Evolutionary conservation across 1,139 yeast species (phyloP).

Genomic region (Blastobotrys petasosporus): DNA sequence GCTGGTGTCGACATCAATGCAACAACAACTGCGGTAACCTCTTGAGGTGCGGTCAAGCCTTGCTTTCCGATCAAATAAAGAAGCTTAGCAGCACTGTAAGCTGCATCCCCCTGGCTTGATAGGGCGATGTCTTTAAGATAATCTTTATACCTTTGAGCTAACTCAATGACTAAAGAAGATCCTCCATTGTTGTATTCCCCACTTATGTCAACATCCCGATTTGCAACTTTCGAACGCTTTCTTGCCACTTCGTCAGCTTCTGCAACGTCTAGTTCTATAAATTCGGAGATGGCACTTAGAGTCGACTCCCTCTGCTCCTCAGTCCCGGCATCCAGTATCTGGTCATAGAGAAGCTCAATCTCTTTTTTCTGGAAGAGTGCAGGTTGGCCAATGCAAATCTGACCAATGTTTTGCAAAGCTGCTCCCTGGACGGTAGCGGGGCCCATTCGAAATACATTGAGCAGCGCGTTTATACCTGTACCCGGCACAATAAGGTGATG

Average conservation of each 20-base stretch:
- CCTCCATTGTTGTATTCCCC: constrained; percentile 41
- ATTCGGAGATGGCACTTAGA: constrained; percentile 49
- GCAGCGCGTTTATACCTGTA: constrained; percentile 2
- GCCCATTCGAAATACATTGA: neutral
- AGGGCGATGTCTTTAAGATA: constrained; percentile 46
- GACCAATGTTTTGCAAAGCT: constrained; percentile 12
- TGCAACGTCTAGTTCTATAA: constrained; percentile 40
- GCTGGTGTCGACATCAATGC: constrained; percentile 57
- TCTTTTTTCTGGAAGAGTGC: constrained; percentile 5
- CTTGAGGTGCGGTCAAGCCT: constrained; percentile 72
- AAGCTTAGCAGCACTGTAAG: constrained; percentile 48
- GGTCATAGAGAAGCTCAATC: constrained; percentile 42
- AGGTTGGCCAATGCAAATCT: constrained; percentile 15
- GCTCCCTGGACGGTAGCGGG: constrained; percentile 4
- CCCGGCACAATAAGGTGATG: neutral
- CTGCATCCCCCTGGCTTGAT: constrained; percentile 40
- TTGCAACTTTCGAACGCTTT: constrained; percentile 38
- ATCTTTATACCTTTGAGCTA: constrained; percentile 57
- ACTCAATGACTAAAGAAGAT: constrained; percentile 67
- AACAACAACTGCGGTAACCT: constrained; percentile 49
- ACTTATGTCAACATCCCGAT: constrained; percentile 48
- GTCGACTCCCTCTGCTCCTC: constrained; percentile 44
- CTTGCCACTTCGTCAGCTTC: constrained; percentile 41
- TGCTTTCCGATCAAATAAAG: constrained; percentile 49
- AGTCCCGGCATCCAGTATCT: constrained; percentile 35